A percentile compares a stretch with the other conserved stretches of the same genome.
Evolutionary conservation across 78 protist species (phyloP).

Genomic region (Cavenderia fasciculata): DNA sequence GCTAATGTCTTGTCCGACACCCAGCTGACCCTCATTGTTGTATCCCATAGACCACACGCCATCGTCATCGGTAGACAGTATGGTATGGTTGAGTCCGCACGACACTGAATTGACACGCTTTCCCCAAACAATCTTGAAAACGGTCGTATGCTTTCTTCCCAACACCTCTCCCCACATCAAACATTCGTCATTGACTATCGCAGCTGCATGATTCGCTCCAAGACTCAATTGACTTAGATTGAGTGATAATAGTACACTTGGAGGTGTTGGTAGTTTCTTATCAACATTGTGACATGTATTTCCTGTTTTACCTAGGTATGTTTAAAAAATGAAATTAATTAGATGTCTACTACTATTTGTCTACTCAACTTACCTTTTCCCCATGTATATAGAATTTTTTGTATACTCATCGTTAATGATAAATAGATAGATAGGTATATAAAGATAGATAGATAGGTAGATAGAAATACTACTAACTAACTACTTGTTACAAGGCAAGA

Average conservation of each 20-base stretch:
- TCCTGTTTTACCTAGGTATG: conserved; percentile 52
- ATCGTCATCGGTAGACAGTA: conserved; percentile 23
- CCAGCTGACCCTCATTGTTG: conserved; percentile 41
- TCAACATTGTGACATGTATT: conserved; percentile 73
- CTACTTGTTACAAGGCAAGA: too few species aligned
- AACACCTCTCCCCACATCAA: conserved; percentile 75
- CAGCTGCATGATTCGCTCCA: conserved; percentile 69
- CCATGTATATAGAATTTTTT: conserved; percentile 66
- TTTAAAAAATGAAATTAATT: not conserved
- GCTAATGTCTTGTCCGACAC: conserved; percentile 32
- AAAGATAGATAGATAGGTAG: too few species aligned
- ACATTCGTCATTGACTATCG: conserved; percentile 65
- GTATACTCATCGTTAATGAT: too few species aligned
- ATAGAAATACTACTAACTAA: too few species aligned
- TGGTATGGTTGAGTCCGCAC: conserved; percentile 65
- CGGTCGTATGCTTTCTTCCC: conserved; percentile 60
- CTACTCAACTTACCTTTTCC: conserved; percentile 31
- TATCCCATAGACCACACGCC: conserved; percentile 50
- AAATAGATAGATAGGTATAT: too few species aligned
- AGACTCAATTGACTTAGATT: conserved; percentile 48
- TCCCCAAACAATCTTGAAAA: conserved; percentile 65
- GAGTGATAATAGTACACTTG: conserved; percentile 56
- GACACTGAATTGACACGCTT: conserved; percentile 25
- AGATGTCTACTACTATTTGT: not conserved
- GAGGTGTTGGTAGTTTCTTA: conserved; percentile 64